These are phyloP conservation scores for Penicillium nordicum DNA, from an alignment of 2,329 filamentous ascomycete species.

Conservation along the genomic window DNA sequence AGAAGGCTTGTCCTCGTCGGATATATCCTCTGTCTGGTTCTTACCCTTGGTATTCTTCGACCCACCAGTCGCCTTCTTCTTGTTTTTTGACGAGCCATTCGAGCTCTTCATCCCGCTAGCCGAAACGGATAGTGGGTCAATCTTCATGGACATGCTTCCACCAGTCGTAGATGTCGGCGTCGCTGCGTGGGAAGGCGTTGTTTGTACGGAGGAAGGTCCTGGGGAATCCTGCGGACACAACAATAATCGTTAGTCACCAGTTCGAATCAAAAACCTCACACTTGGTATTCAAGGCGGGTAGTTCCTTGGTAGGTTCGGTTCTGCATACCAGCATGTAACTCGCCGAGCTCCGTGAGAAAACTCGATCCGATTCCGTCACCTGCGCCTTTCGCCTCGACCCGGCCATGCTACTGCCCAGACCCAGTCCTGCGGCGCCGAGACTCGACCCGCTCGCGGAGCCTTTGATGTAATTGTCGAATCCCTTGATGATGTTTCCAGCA, in stretches of 20 bases:
- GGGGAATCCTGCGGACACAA: conserved; percentile 38
- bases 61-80: conserved; percentile 39
- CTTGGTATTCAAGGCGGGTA: not conserved
- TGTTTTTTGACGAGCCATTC: conserved; percentile 37
- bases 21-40: conserved; percentile 31
- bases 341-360: conserved; percentile 50
- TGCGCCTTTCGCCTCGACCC: conserved; percentile 43
- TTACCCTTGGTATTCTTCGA: conserved; percentile 29
- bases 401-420: conserved; percentile 26
- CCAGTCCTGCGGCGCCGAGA: conserved; percentile 31
- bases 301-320: not conserved
- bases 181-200: conserved; percentile 46
- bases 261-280: not conserved
- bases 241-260: not conserved
- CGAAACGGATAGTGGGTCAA: conserved; percentile 14
- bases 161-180: conserved; percentile 43
- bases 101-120: conserved; percentile 18
- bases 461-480: conserved; percentile 98
- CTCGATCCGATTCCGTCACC: conserved; percentile 46
- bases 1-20: conserved; percentile 40
- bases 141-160: conserved; percentile 25
- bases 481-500: conserved; percentile 91
- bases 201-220: conserved; percentile 44
- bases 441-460: conserved; percentile 59
- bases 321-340: conserved; percentile 44